These are phyloP conservation scores for Rhodomyrtus tomentosa DNA, from an alignment of 345 rosid genomes.

Conservation along the genomic window DNA sequence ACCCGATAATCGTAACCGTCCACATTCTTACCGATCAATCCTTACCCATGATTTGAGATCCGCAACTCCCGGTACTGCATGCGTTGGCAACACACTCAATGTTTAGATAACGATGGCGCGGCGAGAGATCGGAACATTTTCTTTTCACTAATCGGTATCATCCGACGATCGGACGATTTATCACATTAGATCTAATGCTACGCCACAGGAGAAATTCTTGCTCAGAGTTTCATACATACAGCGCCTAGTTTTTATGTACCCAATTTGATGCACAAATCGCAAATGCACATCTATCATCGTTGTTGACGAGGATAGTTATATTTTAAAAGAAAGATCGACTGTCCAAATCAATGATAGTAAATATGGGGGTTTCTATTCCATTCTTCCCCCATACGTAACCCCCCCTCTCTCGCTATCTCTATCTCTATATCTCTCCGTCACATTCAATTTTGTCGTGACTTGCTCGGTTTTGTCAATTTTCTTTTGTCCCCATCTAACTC, in stretches of 20 bases:
- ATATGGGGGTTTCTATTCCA: neutral
- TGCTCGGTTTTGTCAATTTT: neutral
- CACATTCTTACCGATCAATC: neutral
- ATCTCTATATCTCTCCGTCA: neutral
- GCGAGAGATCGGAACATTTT: neutral
- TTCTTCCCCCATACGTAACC: neutral
- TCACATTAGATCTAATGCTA: neutral
- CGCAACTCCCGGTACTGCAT: neutral
- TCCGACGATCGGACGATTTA: neutral
- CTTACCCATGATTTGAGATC: neutral
- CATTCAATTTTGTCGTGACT: neutral
- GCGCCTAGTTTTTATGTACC: neutral
- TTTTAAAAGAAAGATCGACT: neutral
- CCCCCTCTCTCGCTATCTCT: neutral
- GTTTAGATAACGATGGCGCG: fast-evolving
- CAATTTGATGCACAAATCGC: neutral
- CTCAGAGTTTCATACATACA: neutral
- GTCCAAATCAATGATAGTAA: neutral
- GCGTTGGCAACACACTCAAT: neutral
- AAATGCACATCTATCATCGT: neutral
- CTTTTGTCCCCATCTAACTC: neutral
- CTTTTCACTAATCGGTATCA: fast-evolving
- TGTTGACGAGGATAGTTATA: neutral
- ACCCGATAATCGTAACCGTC: fast-evolving
- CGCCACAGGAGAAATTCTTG: neutral